phyloP scores from a whole-genome alignment of 495 filamentous ascomycete species.

The Penicillium steckii region DNA sequence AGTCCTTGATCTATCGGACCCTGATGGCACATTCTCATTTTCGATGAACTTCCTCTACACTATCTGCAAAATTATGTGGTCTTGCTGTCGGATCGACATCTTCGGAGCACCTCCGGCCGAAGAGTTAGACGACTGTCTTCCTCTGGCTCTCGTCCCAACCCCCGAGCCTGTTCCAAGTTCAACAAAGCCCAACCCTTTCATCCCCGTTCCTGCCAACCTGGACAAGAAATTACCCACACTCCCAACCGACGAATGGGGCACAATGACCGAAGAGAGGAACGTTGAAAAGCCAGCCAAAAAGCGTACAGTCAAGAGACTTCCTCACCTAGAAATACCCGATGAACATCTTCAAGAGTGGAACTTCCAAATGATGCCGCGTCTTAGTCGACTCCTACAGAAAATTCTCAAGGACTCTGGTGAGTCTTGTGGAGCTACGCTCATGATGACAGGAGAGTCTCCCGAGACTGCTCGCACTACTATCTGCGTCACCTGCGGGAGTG shows the following conservation, averaged over 20 bases:
- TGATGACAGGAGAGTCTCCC: constrained; percentile 68
- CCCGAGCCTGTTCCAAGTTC: constrained; percentile 31
- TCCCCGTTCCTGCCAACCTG: constrained; percentile 13
- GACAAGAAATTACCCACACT: constrained; percentile 23
- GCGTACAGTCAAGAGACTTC: constrained; percentile 44
- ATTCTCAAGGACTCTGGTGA: constrained; percentile 57
- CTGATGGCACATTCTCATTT: constrained; percentile 45
- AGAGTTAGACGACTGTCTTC: constrained; percentile 46
- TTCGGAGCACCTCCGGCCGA: constrained; percentile 43
- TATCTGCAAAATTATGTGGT: constrained; percentile 44
- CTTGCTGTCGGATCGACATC: constrained; percentile 46
- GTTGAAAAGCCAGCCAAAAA: constrained; percentile 37
- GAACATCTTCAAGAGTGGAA: constrained; percentile 71
- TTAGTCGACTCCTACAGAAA: constrained; percentile 68
- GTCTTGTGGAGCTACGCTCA: constrained; percentile 71
- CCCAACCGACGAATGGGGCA: constrained; percentile 25
- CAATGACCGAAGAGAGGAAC: constrained; percentile 23
- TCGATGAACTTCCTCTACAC: constrained; percentile 51
- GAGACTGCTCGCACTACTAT: constrained; percentile 69
- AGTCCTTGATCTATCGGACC: constrained; percentile 47
- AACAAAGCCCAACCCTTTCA: constrained; percentile 21
- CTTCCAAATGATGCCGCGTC: constrained; percentile 64
- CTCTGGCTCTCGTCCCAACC: constrained; percentile 42
- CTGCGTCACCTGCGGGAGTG: constrained; percentile 71
- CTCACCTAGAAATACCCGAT: constrained; percentile 51